Evolutionary conservation across 148 eudicot species (phyloP).

Genomic region (Pouteria glomerata): DNA sequence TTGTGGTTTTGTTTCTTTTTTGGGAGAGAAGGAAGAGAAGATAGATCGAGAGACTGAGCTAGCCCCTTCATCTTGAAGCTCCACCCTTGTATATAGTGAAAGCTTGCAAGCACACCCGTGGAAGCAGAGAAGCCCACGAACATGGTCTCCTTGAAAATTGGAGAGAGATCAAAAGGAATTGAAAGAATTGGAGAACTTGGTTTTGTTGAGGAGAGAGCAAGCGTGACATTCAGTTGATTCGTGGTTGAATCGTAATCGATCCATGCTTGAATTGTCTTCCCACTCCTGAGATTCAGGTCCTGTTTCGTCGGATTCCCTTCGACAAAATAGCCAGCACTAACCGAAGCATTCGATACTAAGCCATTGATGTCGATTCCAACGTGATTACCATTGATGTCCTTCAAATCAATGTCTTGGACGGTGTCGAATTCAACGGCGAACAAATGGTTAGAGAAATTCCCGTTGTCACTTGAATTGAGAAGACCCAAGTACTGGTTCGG

Average conservation of each 20-base stretch:
- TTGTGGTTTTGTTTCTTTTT: background rate
- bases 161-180: background rate
- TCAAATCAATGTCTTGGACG: background rate
- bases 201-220: slow-evolving; percentile 8
- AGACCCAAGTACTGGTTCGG: background rate
- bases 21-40: slow-evolving; percentile 10
- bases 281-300: background rate
- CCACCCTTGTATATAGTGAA: slow-evolving; percentile 11
- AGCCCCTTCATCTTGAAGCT: slow-evolving; percentile 14
- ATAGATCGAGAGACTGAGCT: slow-evolving; percentile 8
- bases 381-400: background rate
- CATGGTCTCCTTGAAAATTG: slow-evolving; percentile 5
- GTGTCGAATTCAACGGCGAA: slow-evolving; percentile 8
- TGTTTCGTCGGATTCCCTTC: background rate
- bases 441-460: background rate
- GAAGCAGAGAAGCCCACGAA: slow-evolving; percentile 17
- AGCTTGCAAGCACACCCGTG: slow-evolving; percentile 8
- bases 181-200: slow-evolving; percentile 7
- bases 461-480: background rate
- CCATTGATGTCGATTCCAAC: slow-evolving; percentile 4
- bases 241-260: slow-evolving; percentile 4
- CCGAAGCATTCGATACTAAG: background rate
- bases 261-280: slow-evolving; percentile 15
- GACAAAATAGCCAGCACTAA: background rate
- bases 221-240: slow-evolving; percentile 6